Evolutionary conservation across 108 stramenopile species (phyloP).

Genomic region (Fragilaria crotonensis): DNA sequence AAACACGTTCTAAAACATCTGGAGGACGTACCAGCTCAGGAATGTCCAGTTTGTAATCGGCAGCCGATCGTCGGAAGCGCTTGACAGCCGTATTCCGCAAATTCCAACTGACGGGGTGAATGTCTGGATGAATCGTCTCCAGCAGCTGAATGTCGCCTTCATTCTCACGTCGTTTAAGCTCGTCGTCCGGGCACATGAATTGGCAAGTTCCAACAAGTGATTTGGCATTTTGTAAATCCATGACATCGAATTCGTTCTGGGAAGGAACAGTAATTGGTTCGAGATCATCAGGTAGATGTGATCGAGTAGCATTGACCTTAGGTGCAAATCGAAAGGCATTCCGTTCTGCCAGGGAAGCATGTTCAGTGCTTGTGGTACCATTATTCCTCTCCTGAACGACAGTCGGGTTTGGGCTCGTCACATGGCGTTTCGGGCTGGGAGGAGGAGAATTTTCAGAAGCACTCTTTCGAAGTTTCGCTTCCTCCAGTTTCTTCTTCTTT

Average conservation of each 20-base stretch:
- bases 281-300: slow-evolving; percentile 12
- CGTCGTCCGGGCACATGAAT: slow-evolving; percentile 81
- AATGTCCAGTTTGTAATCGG: slow-evolving; percentile 80
- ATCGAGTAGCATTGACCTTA: slow-evolving; percentile 4
- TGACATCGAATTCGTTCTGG: background rate
- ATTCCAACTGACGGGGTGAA: slow-evolving; percentile 77
- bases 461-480: slow-evolving; percentile 8
- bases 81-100: slow-evolving; percentile 75
- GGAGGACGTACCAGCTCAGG: slow-evolving; percentile 84
- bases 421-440: background rate
- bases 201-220: slow-evolving; percentile 65
- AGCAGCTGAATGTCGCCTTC: slow-evolving; percentile 81
- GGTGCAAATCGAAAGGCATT: slow-evolving; percentile 22
- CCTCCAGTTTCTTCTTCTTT: slow-evolving; percentile 30
- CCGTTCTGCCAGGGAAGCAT: slow-evolving; percentile 10
- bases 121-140: slow-evolving; percentile 56
- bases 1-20: slow-evolving; percentile 66
- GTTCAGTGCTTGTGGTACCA: too few relatives aligned
- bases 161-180: slow-evolving; percentile 59
- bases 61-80: slow-evolving; percentile 83
- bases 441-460: background rate
- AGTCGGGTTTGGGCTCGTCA: background rate
- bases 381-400: background rate
- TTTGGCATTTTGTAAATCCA: slow-evolving; percentile 22
- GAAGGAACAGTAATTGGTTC: background rate